Evolutionary conservation across 129 eudicot species (phyloP).

Genomic region (Apium graveolens): DNA sequence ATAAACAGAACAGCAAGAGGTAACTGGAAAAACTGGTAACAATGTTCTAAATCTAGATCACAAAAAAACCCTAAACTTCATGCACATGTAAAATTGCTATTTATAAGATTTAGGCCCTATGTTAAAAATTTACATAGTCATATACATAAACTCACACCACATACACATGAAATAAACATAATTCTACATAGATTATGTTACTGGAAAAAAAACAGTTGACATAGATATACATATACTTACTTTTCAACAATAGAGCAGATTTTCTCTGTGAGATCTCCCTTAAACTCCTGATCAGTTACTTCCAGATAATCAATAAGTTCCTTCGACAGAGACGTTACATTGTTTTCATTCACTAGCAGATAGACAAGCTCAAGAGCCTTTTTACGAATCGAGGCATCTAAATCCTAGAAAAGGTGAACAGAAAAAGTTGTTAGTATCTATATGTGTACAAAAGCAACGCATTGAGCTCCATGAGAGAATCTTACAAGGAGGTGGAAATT

Average conservation of each 20-base stretch:
- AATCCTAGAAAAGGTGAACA: conserved; percentile 52
- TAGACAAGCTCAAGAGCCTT: conserved; percentile 94
- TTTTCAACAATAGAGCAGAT: conserved; percentile 94
- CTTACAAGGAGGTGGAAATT: neutral
- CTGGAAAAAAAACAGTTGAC: neutral
- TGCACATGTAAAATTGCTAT: neutral
- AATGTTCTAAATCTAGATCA: neutral
- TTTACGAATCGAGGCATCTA: conserved; percentile 95
- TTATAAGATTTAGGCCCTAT: neutral
- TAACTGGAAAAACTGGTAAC: neutral
- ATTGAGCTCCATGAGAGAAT: conserved; percentile 3
- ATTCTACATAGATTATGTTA: neutral
- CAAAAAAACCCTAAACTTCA: neutral
- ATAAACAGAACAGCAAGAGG: neutral
- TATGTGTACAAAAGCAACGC: conserved; percentile 1
- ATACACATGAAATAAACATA: neutral
- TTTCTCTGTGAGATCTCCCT: conserved; percentile 85
- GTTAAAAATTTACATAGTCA: neutral
- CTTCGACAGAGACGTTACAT: conserved; percentile 80
- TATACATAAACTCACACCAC: neutral
- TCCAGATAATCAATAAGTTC: conserved; percentile 87
- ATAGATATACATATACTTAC: conserved; percentile 40
- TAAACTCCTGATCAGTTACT: conserved; percentile 90
- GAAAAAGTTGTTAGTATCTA: conserved; percentile 15
- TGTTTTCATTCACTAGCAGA: conserved; percentile 85